phyloP scores from a whole-genome alignment of 2,329 filamentous ascomycete species.

The Sarocladium kiliense region DNA sequence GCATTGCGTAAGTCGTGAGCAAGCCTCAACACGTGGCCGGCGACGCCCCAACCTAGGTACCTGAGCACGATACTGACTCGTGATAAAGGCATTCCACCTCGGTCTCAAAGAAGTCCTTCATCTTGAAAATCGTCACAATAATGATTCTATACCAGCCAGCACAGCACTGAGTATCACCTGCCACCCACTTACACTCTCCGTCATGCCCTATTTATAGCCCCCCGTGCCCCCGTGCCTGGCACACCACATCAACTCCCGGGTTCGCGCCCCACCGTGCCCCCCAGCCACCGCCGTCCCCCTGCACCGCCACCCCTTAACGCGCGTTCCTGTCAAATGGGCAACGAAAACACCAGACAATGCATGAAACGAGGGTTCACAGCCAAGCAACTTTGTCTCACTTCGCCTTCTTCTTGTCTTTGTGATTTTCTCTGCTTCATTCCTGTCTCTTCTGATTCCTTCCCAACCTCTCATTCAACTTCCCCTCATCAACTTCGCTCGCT shows the following conservation, averaged over 20 bases:
- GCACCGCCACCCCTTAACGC: constrained; percentile 4
- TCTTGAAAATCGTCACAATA: too few species aligned
- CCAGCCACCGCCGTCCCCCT: neutral
- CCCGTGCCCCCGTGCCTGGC: neutral
- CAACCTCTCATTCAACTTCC: neutral
- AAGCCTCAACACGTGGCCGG: too few species aligned
- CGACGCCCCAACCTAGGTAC: too few species aligned
- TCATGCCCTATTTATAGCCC: neutral
- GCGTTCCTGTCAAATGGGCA: neutral
- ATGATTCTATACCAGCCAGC: too few species aligned
- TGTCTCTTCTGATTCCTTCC: neutral
- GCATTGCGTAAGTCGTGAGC: too few species aligned
- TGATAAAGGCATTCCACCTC: too few species aligned
- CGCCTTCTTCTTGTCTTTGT: neutral
- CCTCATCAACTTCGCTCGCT: neutral
- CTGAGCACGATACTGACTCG: too few species aligned
- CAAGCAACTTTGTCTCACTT: neutral
- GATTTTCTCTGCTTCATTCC: neutral
- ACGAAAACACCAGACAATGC: neutral
- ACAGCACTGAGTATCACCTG: too few species aligned
- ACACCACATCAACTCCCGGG: too few species aligned
- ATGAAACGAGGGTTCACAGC: neutral
- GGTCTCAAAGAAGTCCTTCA: too few species aligned
- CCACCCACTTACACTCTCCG: too few species aligned
- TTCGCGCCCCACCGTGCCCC: neutral